Evolutionary conservation across 75 land plant genomes (phyloP).

Genomic region (Sequoia sempervirens): DNA sequence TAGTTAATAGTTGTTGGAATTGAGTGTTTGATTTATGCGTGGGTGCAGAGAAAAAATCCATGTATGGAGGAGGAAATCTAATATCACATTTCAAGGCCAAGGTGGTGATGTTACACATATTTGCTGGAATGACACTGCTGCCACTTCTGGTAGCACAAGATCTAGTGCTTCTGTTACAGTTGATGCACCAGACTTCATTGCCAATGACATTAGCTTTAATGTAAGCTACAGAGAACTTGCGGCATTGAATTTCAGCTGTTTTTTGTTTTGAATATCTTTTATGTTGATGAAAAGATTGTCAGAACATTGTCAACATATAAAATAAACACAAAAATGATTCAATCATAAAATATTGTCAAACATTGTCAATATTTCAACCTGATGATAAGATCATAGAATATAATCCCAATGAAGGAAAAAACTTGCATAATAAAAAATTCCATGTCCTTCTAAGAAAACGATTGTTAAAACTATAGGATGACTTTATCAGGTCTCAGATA

Average conservation of each 20-base stretch:
- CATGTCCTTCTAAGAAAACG: too few species aligned
- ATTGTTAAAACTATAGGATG: background rate
- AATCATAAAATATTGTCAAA: too few species aligned
- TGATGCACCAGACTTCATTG: conserved; percentile 45
- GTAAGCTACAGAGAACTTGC: conserved; percentile 4
- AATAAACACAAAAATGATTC: too few species aligned
- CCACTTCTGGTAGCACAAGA: conserved; percentile 31
- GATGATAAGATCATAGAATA: too few species aligned
- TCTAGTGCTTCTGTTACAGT: conserved; percentile 39
- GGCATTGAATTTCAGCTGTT: background rate
- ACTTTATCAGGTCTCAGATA: background rate
- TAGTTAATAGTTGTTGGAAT: background rate
- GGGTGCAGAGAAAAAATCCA: conserved; percentile 72
- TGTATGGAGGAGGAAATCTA: conserved; percentile 51
- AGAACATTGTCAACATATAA: too few species aligned
- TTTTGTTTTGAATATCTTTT: background rate
- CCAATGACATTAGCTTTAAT: conserved; percentile 61
- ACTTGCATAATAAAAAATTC: too few species aligned
- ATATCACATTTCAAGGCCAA: conserved; percentile 67
- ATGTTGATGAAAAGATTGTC: background rate
- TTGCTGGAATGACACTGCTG: conserved; percentile 48
- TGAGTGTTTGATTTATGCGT: background rate
- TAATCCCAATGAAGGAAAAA: too few species aligned
- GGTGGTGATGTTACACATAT: conserved; percentile 54
- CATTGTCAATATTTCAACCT: too few species aligned